Percentiles rank a stretch among this genome's conserved stretches.
phyloP scores from a whole-genome alignment of 2,329 filamentous ascomycete species.

The Microdochium nivale region DNA sequence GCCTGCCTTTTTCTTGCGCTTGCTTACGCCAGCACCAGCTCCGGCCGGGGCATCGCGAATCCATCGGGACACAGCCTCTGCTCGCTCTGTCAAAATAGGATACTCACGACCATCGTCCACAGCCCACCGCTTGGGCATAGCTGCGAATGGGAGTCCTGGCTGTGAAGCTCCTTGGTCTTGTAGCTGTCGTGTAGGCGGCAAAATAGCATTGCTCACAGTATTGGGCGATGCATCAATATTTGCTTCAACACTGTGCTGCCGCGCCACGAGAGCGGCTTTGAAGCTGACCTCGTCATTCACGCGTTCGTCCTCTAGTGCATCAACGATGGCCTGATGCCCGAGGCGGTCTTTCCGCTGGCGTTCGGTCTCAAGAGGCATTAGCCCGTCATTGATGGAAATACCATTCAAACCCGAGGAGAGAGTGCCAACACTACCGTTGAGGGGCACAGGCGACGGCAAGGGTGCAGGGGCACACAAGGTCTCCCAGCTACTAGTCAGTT shows the following conservation, averaged over 20 bases:
- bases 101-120: slow-evolving; percentile 61
- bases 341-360: slow-evolving; percentile 49
- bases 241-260: slow-evolving; percentile 49
- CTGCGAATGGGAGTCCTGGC: no score
- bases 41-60: slow-evolving; percentile 46
- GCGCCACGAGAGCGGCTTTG: slow-evolving; percentile 51
- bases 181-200: slow-evolving; percentile 11
- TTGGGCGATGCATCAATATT: slow-evolving; percentile 22
- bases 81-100: slow-evolving; percentile 60
- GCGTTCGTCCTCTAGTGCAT: slow-evolving; percentile 58
- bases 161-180: slow-evolving; percentile 12
- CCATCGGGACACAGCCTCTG: slow-evolving; percentile 62
- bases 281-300: slow-evolving; percentile 60
- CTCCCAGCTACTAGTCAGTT: slow-evolving; percentile 59
- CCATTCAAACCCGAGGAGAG: slow-evolving; percentile 7
- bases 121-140: slow-evolving; percentile 44
- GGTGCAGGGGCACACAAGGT: slow-evolving; percentile 55
- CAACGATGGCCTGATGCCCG: slow-evolving; percentile 57
- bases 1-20: slow-evolving; percentile 19
- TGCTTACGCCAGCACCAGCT: slow-evolving; percentile 15
- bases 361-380: slow-evolving; percentile 31
- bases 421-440: slow-evolving; percentile 20
- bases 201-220: slow-evolving; percentile 8
- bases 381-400: slow-evolving; percentile 19
- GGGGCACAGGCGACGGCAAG: slow-evolving; percentile 26